Conservation (phyloP, 2,329 filamentous ascomycete genomes). For the Xylaria sp. region DNA sequence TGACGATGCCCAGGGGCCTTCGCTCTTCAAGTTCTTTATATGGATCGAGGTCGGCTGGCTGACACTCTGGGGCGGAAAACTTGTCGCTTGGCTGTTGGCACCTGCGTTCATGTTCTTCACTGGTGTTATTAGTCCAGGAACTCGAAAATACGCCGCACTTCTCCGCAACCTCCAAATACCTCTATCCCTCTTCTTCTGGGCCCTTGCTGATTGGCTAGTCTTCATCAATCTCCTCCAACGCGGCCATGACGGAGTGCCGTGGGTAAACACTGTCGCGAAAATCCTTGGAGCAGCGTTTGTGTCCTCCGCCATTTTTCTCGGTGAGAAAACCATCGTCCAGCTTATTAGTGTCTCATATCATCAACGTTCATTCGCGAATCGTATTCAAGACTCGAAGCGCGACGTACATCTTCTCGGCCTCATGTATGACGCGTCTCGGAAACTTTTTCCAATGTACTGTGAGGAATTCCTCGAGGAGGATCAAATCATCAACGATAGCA, state of each 20-base stretch:
- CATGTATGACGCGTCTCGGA: conserved; percentile 87
- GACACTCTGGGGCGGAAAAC: conserved; percentile 69
- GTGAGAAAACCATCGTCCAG: conserved; percentile 80
- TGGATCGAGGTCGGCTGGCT: conserved; percentile 75
- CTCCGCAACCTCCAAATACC: conserved; percentile 68
- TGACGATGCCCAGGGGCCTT: conserved; percentile 47
- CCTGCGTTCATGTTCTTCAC: conserved; percentile 70
- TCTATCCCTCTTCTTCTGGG: conserved; percentile 72
- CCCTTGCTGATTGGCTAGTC: conserved; percentile 65
- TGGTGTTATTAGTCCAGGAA: conserved; percentile 71
- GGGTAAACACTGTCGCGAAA: conserved; percentile 64
- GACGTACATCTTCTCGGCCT: conserved; percentile 81
- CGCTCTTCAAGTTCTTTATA: conserved; percentile 66
- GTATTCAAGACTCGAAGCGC: conserved; percentile 89
- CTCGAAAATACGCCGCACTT: conserved; percentile 72
- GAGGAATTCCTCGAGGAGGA: conserved; percentile 90
- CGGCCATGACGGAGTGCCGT: conserved; percentile 48
- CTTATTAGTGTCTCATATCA: conserved; percentile 86
- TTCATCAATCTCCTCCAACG: conserved; percentile 61
- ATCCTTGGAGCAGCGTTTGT: conserved; percentile 71
- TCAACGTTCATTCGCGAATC: conserved; percentile 78
- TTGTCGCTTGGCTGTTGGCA: conserved; percentile 66
- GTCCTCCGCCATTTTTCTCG: conserved; percentile 72
- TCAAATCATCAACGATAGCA: conserved; percentile 84
- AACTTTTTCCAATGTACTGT: conserved; percentile 91